These are phyloP conservation scores for Scheffersomyces segobiensis DNA, from an alignment of 1,139 yeast species.

Conservation along the genomic window DNA sequence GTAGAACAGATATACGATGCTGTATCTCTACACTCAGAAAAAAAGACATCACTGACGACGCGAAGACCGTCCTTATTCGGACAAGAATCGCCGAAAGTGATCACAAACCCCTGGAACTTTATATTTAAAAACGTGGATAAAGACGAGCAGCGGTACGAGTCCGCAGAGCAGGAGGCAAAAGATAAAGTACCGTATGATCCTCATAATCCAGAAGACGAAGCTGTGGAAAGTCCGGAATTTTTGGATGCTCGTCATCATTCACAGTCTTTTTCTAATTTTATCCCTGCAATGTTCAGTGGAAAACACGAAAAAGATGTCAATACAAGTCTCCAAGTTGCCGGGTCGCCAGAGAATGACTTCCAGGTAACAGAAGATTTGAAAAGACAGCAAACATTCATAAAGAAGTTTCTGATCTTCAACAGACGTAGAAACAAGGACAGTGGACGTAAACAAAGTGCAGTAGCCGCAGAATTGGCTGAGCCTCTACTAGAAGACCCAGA, in stretches of 20 bases:
- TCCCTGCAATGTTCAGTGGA: conserved; percentile 15
- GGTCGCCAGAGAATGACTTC: not conserved
- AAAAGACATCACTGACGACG: not conserved
- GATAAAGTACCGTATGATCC: conserved; percentile 13
- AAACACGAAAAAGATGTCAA: conserved; percentile 1
- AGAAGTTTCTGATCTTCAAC: conserved; percentile 27
- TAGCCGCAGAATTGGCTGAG: conserved; percentile 17
- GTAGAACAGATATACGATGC: not conserved
- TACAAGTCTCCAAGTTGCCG: conserved; percentile 5
- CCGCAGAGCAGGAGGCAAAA: conserved; percentile 26
- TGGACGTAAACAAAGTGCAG: conserved; percentile 18
- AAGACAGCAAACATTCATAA: conserved; percentile 17
- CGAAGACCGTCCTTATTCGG: not conserved
- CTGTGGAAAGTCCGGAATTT: not conserved
- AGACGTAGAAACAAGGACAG: conserved; percentile 28
- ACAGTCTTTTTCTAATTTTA: conserved; percentile 12
- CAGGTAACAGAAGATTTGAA: conserved; percentile 12
- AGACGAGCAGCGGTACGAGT: conserved; percentile 25
- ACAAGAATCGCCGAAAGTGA: conserved; percentile 20
- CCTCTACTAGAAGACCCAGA: conserved; percentile 25
- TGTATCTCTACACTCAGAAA: not conserved
- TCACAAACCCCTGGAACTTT: conserved; percentile 32
- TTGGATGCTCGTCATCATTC: not conserved
- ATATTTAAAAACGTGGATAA: conserved; percentile 23
- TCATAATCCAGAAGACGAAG: not conserved